These are phyloP conservation scores for Pholiota molesta DNA, from an alignment of 768 basidiomycete genomes.

Conservation along the genomic window DNA sequence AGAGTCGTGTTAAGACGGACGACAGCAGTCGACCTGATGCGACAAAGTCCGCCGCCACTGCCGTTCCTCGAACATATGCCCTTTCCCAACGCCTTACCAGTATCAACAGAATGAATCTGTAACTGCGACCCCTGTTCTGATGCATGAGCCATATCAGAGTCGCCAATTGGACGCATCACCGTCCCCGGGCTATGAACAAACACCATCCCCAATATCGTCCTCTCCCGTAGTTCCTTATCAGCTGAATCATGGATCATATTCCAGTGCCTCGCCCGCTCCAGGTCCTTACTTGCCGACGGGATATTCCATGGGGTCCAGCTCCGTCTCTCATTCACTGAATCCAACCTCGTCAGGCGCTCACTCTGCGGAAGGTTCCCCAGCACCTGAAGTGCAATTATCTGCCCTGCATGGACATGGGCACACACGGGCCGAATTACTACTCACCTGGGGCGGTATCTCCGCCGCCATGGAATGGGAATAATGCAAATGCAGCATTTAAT, in stretches of 20 bases:
- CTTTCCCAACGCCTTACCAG: constrained; percentile 40
- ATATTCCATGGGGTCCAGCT: constrained; percentile 2
- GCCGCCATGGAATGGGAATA: not conserved
- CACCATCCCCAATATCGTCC: constrained; percentile 22
- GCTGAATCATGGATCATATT: constrained; percentile 14
- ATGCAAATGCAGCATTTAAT: not conserved
- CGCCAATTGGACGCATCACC: constrained; percentile 20
- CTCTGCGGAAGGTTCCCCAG: not conserved
- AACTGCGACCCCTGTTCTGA: constrained; percentile 35
- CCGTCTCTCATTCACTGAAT: not conserved
- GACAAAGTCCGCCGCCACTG: constrained; percentile 27
- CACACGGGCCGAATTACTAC: not conserved
- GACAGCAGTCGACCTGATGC: constrained; percentile 34
- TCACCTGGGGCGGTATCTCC: not conserved
- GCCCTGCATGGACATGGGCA: not conserved
- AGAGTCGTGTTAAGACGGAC: constrained; percentile 49
- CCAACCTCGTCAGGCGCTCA: not conserved
- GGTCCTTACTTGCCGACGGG: constrained; percentile 3
- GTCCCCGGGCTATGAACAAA: constrained; percentile 19
- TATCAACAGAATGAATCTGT: constrained; percentile 29
- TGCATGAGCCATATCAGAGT: constrained; percentile 45
- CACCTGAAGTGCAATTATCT: not conserved
- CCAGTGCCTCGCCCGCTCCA: constrained; percentile 3
- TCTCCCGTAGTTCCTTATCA: constrained; percentile 16
- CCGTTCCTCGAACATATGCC: constrained; percentile 40